Evolutionary conservation across 257 asterid species (phyloP).

Genomic region (Lavandula angustifolia): DNA sequence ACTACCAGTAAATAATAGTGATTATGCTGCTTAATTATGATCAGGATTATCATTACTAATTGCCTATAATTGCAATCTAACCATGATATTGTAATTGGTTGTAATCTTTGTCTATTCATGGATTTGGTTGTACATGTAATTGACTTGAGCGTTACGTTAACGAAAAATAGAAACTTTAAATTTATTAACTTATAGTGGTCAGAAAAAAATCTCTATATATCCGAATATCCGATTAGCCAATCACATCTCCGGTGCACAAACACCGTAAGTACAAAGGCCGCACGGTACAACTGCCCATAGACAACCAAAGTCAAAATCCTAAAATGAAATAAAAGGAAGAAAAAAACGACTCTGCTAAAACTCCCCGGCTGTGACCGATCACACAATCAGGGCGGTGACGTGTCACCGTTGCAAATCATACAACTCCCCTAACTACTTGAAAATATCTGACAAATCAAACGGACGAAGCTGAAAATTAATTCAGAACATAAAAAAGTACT

Average conservation of each 20-base stretch:
- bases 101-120: no score
- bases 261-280: slow-evolving; percentile 1
- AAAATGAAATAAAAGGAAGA: slow-evolving; percentile 18
- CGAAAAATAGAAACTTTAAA: no score
- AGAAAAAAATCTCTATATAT: not conserved
- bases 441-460: slow-evolving; percentile 28
- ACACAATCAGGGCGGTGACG: slow-evolving; percentile 37
- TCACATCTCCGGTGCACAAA: slow-evolving; percentile 5
- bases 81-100: no score
- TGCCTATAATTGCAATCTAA: no score
- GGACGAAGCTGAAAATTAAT: not conserved
- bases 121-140: no score
- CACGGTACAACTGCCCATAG: not conserved
- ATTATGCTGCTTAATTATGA: no score
- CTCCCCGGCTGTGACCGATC: slow-evolving; percentile 17
- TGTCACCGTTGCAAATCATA: slow-evolving; percentile 43
- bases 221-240: not conserved
- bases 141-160: no score
- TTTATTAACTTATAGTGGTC: not conserved
- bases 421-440: not conserved
- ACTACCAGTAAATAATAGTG: no score
- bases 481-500: not conserved
- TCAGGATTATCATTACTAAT: no score
- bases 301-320: slow-evolving; percentile 32
- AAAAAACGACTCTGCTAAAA: not conserved